Evolutionary conservation across 2,329 filamentous ascomycete genomes (phyloP).

Genomic region (Coniochaeta ligniaria): DNA sequence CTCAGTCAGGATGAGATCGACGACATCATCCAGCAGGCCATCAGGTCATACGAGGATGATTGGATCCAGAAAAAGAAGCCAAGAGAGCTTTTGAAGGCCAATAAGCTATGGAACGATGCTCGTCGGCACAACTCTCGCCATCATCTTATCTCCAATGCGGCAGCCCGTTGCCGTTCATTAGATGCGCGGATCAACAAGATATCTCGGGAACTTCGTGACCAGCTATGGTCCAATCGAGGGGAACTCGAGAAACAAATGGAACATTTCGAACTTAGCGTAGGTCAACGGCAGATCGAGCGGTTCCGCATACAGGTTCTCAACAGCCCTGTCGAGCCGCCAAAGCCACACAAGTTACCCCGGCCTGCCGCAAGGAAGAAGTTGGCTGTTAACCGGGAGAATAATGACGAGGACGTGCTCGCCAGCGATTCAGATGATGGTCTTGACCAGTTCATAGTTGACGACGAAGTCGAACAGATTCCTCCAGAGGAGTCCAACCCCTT

Average conservation of each 20-base stretch:
- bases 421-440: slow-evolving; percentile 41
- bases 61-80: slow-evolving; percentile 57
- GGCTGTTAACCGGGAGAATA: slow-evolving; percentile 32
- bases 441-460: slow-evolving; percentile 41
- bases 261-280: slow-evolving; percentile 58
- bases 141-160: slow-evolving; percentile 35
- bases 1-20: slow-evolving; percentile 41
- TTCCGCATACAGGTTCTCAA: slow-evolving; percentile 44
- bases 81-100: slow-evolving; percentile 47
- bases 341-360: slow-evolving; percentile 17
- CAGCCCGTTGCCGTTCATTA: slow-evolving; percentile 31
- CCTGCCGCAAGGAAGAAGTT: slow-evolving; percentile 17
- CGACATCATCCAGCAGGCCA: slow-evolving; percentile 43
- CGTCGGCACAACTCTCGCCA: slow-evolving; percentile 33
- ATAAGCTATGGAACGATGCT: slow-evolving; percentile 53
- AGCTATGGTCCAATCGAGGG: slow-evolving; percentile 42
- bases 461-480: slow-evolving; percentile 2
- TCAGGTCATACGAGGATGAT: slow-evolving; percentile 38
- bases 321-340: slow-evolving; percentile 30
- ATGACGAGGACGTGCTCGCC: slow-evolving; percentile 43
- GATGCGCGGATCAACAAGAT: slow-evolving; percentile 48
- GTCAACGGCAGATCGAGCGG: slow-evolving; percentile 45
- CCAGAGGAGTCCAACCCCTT: slow-evolving; percentile 2
- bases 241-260: slow-evolving; percentile 49
- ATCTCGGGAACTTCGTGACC: slow-evolving; percentile 40